These are phyloP conservation scores for Hemisphaericaspora subhashii DNA, from an alignment of 1,139 yeast species.

Conservation along the genomic window DNA sequence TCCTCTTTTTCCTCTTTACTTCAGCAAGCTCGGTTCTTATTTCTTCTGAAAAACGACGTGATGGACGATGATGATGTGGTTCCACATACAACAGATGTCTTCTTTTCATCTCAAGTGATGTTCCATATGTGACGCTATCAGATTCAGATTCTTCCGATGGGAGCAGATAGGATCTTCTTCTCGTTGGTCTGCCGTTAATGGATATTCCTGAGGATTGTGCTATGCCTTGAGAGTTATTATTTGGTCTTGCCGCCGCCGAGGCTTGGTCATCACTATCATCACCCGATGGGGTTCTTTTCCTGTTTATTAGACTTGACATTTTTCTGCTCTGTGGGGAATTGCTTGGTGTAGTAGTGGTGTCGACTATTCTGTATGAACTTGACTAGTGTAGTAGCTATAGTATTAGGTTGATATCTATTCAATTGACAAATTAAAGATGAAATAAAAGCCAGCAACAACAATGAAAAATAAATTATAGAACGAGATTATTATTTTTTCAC, in stretches of 20 bases:
- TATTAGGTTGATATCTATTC: too few species aligned
- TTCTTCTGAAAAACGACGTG: constrained; percentile 1
- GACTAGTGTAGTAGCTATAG: too few species aligned
- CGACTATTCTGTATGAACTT: too few species aligned
- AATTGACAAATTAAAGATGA: too few species aligned
- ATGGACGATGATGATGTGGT: constrained; percentile 8
- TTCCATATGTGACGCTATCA: neutral
- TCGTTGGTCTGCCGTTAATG: neutral
- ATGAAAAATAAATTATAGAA: too few species aligned
- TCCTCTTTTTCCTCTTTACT: constrained; percentile 18
- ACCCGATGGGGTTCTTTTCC: neutral
- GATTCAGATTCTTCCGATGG: neutral
- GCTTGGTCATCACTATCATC: neutral
- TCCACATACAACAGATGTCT: constrained; percentile 6
- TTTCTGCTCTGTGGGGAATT: too few species aligned
- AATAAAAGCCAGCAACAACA: too few species aligned
- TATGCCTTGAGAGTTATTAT: neutral
- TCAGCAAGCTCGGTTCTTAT: constrained; percentile 1
- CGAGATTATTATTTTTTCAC: too few species aligned
- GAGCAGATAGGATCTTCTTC: neutral
- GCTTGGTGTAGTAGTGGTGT: too few species aligned
- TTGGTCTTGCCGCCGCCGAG: neutral
- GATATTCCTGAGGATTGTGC: neutral
- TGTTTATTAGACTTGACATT: neutral
- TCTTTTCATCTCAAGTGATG: neutral